These are phyloP conservation scores for Stereum hirsutum DNA, from an alignment of 1,284 basidiomycete species.

Conservation along the genomic window DNA sequence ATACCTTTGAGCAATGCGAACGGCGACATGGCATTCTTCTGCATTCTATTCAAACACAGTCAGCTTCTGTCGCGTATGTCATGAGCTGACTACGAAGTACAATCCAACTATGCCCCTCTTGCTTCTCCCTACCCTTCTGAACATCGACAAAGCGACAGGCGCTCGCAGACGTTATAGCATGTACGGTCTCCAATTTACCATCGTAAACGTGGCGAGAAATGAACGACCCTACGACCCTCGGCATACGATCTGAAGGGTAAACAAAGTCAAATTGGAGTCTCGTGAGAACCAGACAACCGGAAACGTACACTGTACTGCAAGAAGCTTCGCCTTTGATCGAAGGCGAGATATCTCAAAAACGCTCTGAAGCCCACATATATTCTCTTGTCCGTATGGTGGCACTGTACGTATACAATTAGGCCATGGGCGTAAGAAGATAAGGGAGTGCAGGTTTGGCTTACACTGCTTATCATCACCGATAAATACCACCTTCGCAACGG, in stretches of 20 bases:
- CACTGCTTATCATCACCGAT: conserved; percentile 41
- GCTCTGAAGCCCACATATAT: conserved; percentile 6
- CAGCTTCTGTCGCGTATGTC: too few species aligned
- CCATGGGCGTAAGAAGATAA: background rate
- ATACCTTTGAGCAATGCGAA: conserved; percentile 21
- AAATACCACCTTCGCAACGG: conserved; percentile 24
- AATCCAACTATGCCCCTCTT: conserved; percentile 31
- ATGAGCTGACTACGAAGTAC: conserved; percentile 29
- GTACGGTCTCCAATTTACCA: conserved; percentile 19
- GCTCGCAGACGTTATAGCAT: conserved; percentile 13
- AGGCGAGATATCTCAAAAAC: conserved; percentile 10
- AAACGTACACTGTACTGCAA: conserved; percentile 19
- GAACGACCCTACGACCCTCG: conserved; percentile 61
- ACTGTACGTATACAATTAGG: conserved; percentile 6
- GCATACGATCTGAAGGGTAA: conserved; percentile 56
- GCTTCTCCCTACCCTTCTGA: conserved; percentile 26
- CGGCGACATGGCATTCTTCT: conserved; percentile 17
- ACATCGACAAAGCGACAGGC: conserved; percentile 40
- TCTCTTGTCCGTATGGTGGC: conserved; percentile 9
- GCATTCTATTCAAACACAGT: conserved; percentile 10
- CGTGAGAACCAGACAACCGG: background rate
- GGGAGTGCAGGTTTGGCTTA: conserved; percentile 16
- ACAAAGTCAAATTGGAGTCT: background rate
- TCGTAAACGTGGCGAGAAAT: conserved; percentile 62
- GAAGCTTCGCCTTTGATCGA: conserved; percentile 2